Conservation (phyloP, 345 rosid genomes). For the Populus nigra region DNA sequence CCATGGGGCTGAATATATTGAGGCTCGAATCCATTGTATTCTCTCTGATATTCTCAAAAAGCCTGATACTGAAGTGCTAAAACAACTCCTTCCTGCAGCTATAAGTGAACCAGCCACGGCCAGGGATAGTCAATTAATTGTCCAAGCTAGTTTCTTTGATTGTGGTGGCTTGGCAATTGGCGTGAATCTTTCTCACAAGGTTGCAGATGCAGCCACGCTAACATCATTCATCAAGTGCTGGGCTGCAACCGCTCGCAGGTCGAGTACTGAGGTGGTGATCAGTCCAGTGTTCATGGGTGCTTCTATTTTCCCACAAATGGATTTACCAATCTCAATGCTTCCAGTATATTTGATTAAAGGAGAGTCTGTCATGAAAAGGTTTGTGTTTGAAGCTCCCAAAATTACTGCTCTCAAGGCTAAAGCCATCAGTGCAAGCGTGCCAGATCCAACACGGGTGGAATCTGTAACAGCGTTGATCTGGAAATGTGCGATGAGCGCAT, state of each 20-base stretch:
- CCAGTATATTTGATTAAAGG: background rate
- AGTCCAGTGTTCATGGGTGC: slow-evolving; percentile 10
- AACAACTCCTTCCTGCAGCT: slow-evolving; percentile 25
- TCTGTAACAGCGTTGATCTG: slow-evolving; percentile 11
- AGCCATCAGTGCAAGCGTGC: background rate
- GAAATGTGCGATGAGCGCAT: slow-evolving; percentile 12
- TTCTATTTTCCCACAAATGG: slow-evolving; percentile 21
- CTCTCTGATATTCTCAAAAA: slow-evolving; percentile 28
- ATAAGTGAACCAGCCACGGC: slow-evolving; percentile 10
- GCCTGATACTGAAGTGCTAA: slow-evolving; percentile 15
- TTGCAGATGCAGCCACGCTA: slow-evolving; percentile 19
- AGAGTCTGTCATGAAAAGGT: slow-evolving; percentile 9
- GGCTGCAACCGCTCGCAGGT: slow-evolving; percentile 13
- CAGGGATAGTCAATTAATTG: slow-evolving; percentile 1
- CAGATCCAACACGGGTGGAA: slow-evolving; percentile 17
- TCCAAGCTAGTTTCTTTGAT: slow-evolving; percentile 29
- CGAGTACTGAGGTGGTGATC: background rate
- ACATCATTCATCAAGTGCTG: slow-evolving; percentile 23
- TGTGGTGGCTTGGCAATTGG: slow-evolving; percentile 32
- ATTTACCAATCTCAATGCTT: background rate
- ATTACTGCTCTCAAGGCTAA: background rate
- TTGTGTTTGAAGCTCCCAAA: slow-evolving; percentile 14
- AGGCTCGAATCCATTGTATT: slow-evolving; percentile 25
- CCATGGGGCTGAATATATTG: slow-evolving; percentile 36
- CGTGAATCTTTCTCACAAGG: slow-evolving; percentile 17